Percentiles rank a stretch among this genome's conserved stretches.
phyloP scores from a whole-genome alignment of 2,329 filamentous ascomycete species.

The Graphilbum ipis-grandicollis region DNA sequence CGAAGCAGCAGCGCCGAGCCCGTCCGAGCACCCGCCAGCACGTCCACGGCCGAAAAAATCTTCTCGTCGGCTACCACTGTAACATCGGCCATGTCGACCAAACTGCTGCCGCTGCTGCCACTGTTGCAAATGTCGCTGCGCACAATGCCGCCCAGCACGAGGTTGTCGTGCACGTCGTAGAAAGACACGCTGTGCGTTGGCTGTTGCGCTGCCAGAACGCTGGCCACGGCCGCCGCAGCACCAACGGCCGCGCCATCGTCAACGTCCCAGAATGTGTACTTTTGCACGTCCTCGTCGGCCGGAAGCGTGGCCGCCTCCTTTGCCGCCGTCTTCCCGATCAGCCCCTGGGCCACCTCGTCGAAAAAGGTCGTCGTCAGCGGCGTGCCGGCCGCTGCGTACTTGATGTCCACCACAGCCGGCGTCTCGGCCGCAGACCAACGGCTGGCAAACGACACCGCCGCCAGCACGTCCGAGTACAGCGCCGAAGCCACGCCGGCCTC shows the following conservation, averaged over 20 bases:
- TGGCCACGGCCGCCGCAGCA: slow-evolving; percentile 44
- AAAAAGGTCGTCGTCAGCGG: slow-evolving; percentile 37
- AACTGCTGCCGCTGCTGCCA: slow-evolving; percentile 9
- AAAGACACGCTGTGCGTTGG: slow-evolving; percentile 45
- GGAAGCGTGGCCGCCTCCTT: slow-evolving; percentile 26
- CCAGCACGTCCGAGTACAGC: slow-evolving; percentile 81
- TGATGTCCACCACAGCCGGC: slow-evolving; percentile 62
- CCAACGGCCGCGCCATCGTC: slow-evolving; percentile 53
- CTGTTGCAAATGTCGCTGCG: slow-evolving; percentile 73
- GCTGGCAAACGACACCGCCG: slow-evolving; percentile 63
- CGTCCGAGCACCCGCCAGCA: slow-evolving; percentile 51
- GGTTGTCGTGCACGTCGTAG: slow-evolving; percentile 48
- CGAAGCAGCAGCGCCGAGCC: slow-evolving; percentile 60
- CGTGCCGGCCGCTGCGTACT: slow-evolving; percentile 65
- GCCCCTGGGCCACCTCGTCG: slow-evolving; percentile 29
- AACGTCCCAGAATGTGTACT: slow-evolving; percentile 89
- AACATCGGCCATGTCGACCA: slow-evolving; percentile 69
- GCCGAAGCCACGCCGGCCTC: slow-evolving; percentile 67
- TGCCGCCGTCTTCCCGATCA: slow-evolving; percentile 25
- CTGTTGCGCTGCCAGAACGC: slow-evolving; percentile 53
- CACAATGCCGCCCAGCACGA: slow-evolving; percentile 57
- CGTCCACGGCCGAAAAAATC: slow-evolving; percentile 61
- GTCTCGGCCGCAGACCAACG: slow-evolving; percentile 35
- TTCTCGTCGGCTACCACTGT: slow-evolving; percentile 64
- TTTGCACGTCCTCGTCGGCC: slow-evolving; percentile 37